Evolutionary conservation across 1,284 basidiomycete genomes (phyloP), one percentile per base, ranked within the genome.

Genomic region (Tylopilus orsonianus): DNA sequence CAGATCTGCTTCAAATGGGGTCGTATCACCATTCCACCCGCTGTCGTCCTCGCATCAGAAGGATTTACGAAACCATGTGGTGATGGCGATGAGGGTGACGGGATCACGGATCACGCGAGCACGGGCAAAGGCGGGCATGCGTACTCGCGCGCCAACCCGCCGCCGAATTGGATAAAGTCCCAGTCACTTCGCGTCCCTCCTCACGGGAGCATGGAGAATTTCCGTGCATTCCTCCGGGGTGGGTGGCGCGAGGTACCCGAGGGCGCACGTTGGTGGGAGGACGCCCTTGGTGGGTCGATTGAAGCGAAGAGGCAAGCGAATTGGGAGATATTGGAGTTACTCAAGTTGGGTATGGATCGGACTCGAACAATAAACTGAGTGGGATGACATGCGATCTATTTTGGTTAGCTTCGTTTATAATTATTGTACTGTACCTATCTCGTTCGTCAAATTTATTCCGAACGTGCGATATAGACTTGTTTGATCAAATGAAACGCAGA

Each of bases 1-100:
- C 79, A 81, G 54, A 64, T 82, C 38, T 88, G 86, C 62, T 89
- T 83, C 77, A 90, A 92, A 67, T 67, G 81, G 34, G 86, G 85
- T 0, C 75, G 87, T 2, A 80, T 90, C 49, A 90, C 87, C 5
- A 77, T 91, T 38, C 88, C 90, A 3, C 89, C 89, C 24, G 71
- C 69, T 4, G 57, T 86, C 48, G 74, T 78, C 8, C 58, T 83
- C 35, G 80, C 77, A 2, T 56, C 66, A 14, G 79, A 81, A 49
- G 83, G 82, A 1, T 76, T 82, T 59, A 70, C 68, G 23, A 62
- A 50, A 5, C 67, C 71, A 5, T 58, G 1, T 27, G 29, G 13
- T 1, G 55, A 60, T 2, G 33, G 39, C 5, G 36, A 50, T 6
- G 2, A 36, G 6, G 19, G n/a, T 3, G 35, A 16, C 27, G 10